Evolutionary conservation across 495 filamentous ascomycete species (phyloP), one percentile per base, ranked within the genome.

Genomic region (Aspergillus wentii): DNA sequence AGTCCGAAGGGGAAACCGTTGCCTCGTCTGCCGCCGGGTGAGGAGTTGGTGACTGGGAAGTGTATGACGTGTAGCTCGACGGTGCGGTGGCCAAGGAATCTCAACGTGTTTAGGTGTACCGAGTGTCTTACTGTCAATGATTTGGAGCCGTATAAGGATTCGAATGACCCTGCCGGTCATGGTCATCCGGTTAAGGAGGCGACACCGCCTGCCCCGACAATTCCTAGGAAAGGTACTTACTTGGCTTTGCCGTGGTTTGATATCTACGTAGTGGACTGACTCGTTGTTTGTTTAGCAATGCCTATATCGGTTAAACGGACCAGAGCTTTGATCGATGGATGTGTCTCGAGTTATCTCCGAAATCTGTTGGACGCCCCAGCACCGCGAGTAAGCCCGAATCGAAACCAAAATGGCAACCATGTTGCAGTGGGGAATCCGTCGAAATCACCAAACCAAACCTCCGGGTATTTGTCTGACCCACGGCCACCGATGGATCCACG

Each of bases 71-170:
- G 90, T 56, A 84, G 82, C 54, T 85, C 82, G 33, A 76, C 78
- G 27, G 79, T 95, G 32, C 79, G 81, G 33, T 95, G 88, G 86
- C 88, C 90, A n/a, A 75, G 72, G 41, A 71, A 82, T 39, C 55
- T 91, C 46, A 73, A 75, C 17, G 71, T 82, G 28, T 95, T 90
- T 62, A 74, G 87, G 48, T 96, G 90, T 60, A 84, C 85, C 21
- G 78, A 84, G 32, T 96, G 90, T 59, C 65, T 88, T 49, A 94
- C 85, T 32, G 78, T 96, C 49, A 95, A 92, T 48, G 89, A 95
- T 53, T 54, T 95, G 32, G 74, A 77, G 41, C 78, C 78, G 9
- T 44, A 52, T 15, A 44, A 31, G 17, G 62, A 66, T 16, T 19
- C 43, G 19, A 58, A 44, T 17, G 48, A 45, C 17, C 27, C 42